Evolutionary conservation across 2,329 filamentous ascomycete species (phyloP), one percentile per base, ranked within the genome.

Genomic region (Aspergillus sp.): DNA sequence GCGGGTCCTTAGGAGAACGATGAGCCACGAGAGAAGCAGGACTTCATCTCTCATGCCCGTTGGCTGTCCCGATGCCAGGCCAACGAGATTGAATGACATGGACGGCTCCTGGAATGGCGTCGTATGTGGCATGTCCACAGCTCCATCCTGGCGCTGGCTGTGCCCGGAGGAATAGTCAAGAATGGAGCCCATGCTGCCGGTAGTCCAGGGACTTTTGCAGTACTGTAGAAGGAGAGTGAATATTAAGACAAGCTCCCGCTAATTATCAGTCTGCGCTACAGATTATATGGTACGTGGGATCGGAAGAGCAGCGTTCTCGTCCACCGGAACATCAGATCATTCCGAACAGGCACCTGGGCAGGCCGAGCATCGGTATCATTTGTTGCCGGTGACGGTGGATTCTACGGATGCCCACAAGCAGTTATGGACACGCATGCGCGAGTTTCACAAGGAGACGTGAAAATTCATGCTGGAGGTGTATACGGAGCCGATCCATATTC

Each of bases 1-100:
- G 10, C 70, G 70, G 1, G 74, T 78, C 11, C 79, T 73, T 57
- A 80, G 57, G 7, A 82, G 75, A 6, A 79, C 74, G 12, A 81
- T 69, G 14, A 81, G 71, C 80, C 80, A 82, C 46, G 80, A 73
- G 39, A 77, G 49, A 11, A 81, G 72, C 12, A 81, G 18, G 16
- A 77, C 55, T 18, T 79, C 78, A n/a, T 80, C 75, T 58, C 63
- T 76, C 67, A 77, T 70, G 31, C 72, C 69, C 7, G 76, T n/a
- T 3, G 36, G 54, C 16, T 70, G 56, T 39, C 73, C 60, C 32
- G 70, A 61, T 11, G 57, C 62, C 57, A 77, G 68, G 5, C 62
- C 67, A 20, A 47, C 45, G n/a, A 77, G 46, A n/a, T 73, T 59
- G 57, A 73, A 73, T 39, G 63, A 65, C 36, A 58, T 65, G 46